Conservation (phyloP, 2,329 filamentous ascomycete species). For the Aspergillus brasiliensis region DNA sequence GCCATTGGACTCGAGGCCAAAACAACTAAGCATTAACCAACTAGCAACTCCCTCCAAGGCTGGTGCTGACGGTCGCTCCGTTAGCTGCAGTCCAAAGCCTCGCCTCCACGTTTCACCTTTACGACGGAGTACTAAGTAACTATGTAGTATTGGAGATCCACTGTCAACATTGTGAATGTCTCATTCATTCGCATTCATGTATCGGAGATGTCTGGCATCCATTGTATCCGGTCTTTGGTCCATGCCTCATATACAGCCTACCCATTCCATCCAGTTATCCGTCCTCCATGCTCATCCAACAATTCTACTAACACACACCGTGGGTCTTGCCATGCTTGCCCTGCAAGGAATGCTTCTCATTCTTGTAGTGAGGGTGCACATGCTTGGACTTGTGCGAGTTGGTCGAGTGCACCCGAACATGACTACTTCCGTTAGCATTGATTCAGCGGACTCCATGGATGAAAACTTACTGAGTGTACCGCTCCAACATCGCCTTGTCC, state of each 20-base stretch:
- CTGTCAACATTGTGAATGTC: not conserved
- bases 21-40: too few relatives aligned
- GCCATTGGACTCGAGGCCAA: too few relatives aligned
- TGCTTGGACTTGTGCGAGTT: conserved; percentile 57
- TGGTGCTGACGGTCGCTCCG: too few relatives aligned
- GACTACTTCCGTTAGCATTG: conserved; percentile 30
- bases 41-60: too few relatives aligned
- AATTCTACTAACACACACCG: conserved; percentile 65
- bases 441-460: too few relatives aligned
- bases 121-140: too few relatives aligned
- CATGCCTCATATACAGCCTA: not conserved
- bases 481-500: conserved; percentile 70
- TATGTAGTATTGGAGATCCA: not conserved
- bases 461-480: conserved; percentile 63
- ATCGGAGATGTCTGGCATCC: not conserved
- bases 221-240: not conserved
- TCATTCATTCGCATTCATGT: too few relatives aligned
- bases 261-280: not conserved
- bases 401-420: conserved; percentile 59
- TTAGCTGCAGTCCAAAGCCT: too few relatives aligned
- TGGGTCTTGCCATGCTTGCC: conserved; percentile 91
- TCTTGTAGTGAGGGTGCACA: conserved; percentile 57
- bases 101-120: too few relatives aligned
- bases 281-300: not conserved
- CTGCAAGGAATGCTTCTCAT: conserved; percentile 84